Percentiles rank a stretch among this genome's conserved stretches.
Evolutionary conservation across 2,329 filamentous ascomycete genomes (phyloP).

Genomic region (Cladophialophora immunda): DNA sequence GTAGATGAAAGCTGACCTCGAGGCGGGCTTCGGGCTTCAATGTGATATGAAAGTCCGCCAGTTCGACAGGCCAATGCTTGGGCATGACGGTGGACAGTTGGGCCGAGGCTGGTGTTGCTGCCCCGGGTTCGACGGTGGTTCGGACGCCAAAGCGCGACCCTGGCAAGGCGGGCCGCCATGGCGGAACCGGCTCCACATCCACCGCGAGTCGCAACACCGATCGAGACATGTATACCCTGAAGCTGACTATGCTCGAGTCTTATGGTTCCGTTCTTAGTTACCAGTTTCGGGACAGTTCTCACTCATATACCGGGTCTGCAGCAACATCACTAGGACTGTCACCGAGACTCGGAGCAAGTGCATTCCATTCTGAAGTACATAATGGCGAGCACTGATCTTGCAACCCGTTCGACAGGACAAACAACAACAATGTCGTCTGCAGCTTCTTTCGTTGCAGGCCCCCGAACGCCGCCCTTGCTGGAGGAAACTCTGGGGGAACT

Average conservation of each 20-base stretch:
- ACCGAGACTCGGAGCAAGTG: background rate
- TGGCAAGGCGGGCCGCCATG: constrained; percentile 6
- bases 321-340: background rate
- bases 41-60: constrained; percentile 2
- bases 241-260: background rate
- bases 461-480: constrained; percentile 18
- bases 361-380: background rate
- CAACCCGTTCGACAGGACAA: background rate
- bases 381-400: constrained; percentile 3
- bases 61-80: background rate
- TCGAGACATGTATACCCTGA: background rate
- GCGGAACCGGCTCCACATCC: background rate
- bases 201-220: background rate
- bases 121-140: background rate
- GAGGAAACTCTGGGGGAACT: constrained; percentile 52
- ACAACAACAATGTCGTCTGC: constrained; percentile 11
- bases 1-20: background rate
- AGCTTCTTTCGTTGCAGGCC: constrained; percentile 19
- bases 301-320: background rate
- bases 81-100: background rate
- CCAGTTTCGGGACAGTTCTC: background rate
- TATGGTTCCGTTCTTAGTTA: background rate
- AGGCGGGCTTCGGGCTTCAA: background rate
- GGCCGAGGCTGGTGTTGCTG: constrained; percentile 22
- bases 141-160: background rate